Conservation (phyloP, 2,329 filamentous ascomycete genomes). For the Phialophora chinensis region DNA sequence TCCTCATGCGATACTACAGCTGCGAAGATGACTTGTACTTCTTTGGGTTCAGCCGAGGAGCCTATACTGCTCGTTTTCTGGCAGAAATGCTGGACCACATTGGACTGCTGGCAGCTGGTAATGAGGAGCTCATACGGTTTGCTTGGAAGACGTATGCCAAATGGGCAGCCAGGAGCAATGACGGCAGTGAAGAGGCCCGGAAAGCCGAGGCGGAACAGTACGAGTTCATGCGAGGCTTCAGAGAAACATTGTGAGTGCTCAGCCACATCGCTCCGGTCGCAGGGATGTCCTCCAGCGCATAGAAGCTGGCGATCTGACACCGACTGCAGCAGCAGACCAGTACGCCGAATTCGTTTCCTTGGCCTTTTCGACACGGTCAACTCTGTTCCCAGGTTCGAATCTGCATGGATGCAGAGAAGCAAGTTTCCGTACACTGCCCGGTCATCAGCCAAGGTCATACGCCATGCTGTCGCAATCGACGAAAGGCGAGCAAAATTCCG, state of each 20-base stretch:
- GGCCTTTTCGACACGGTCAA: conserved; percentile 85
- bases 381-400: conserved; percentile 77
- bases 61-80: conserved; percentile 75
- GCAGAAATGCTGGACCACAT: conserved; percentile 87
- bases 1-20: conserved; percentile 75
- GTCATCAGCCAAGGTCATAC: conserved; percentile 60
- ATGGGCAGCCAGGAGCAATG: conserved; percentile 61
- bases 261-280: not conserved
- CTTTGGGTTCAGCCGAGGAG: conserved; percentile 75
- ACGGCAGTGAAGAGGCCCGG: conserved; percentile 49
- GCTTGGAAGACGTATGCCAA: conserved; percentile 82
- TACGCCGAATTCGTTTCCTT: conserved; percentile 74
- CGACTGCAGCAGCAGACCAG: conserved; percentile 60
- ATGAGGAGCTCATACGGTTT: conserved; percentile 83
- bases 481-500: conserved; percentile 65
- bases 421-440: conserved; percentile 70
- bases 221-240: conserved; percentile 76
- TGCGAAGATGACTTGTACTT: conserved; percentile 68
- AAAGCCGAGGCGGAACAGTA: conserved; percentile 68
- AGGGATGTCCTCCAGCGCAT: not conserved
- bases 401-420: conserved; percentile 72
- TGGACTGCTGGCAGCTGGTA: conserved; percentile 78
- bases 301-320: not conserved
- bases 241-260: conserved; percentile 70
- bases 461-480: conserved; percentile 64